Evolutionary conservation across 1,284 basidiomycete genomes (phyloP), one percentile per base, ranked within the genome.

Genomic region (Apiotrichum sp.): DNA sequence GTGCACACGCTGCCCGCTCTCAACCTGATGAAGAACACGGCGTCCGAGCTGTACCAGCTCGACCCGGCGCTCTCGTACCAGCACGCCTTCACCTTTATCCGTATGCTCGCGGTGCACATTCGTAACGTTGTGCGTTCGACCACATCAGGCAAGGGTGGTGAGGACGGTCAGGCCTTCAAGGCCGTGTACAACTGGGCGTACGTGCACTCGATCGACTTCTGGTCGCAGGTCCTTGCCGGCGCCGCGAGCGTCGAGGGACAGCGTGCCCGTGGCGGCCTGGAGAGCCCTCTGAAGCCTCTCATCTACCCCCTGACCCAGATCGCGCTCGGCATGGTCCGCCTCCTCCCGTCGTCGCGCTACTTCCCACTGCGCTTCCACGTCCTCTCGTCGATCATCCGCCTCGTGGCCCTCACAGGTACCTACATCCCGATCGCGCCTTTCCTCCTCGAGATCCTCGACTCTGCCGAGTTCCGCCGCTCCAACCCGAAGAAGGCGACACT

Each of bases 171-270:
- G 65, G 85, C 88, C 5, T 93, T 88, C 78, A 87, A 86, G 73
- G 86, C 88, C 64, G 92, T 97, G 29, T 95, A 97, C 78, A 98
- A 98, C 77, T 99, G 96, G 96, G 95, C 98, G 75, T 98, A 88
- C 66, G 87, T 89, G 5, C 95, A 98, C 73, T 91, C 86, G 59
- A 80, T 99, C 63, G 96, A 98, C 78, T 98, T 98, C 69, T 99
- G 96, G 96, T 83, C 85, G 49, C 80, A 91, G 51, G 89, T 98
- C 3, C 81, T 97, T n/a, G 86, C 85, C 6, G 80, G 85, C 36
- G 86, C 89, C 13, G 92, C 87, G 64, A 84, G 86, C 68, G 77
- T 79, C 35, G 78, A 85, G 65, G 78, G 79, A 0, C 80, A 83
- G 58, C 67, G 72, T 4, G 80, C 81, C 49, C 80, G 80, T 9